phyloP scores from a whole-genome alignment of 768 basidiomycete species.

The Mycena amicta region DNA sequence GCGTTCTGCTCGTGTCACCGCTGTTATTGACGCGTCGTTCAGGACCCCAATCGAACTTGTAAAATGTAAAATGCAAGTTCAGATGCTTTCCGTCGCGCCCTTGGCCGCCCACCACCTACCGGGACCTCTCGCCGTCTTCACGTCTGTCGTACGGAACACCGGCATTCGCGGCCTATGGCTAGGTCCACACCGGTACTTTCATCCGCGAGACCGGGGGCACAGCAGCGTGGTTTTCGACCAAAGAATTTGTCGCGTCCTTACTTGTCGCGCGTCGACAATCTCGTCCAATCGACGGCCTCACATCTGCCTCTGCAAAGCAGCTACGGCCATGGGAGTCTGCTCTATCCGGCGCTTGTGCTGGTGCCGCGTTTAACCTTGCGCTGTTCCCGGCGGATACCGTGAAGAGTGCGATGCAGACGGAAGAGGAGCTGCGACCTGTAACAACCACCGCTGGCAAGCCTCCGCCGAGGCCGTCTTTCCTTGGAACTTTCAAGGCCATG shows the following conservation, averaged over 20 bases:
- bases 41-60: slow-evolving; percentile 88
- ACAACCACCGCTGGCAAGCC: slow-evolving; percentile 18
- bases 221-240: slow-evolving; percentile 85
- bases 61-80: slow-evolving; percentile 93
- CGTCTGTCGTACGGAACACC: slow-evolving; percentile 50
- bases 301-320: slow-evolving; percentile 23
- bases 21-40: no score
- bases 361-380: slow-evolving; percentile 75
- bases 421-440: slow-evolving; percentile 72
- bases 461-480: slow-evolving; percentile 47
- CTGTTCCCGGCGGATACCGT: slow-evolving; percentile 91
- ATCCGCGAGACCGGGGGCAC: slow-evolving; percentile 87
- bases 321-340: slow-evolving; percentile 75
- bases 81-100: slow-evolving; percentile 56
- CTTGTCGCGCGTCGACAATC: slow-evolving; percentile 55
- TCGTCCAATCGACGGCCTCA: slow-evolving; percentile 15
- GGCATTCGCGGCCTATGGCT: slow-evolving; percentile 81
- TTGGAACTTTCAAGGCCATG: slow-evolving; percentile 65
- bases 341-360: slow-evolving; percentile 76
- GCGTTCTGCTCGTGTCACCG: no score
- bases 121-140: slow-evolving; percentile 70
- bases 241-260: slow-evolving; percentile 69
- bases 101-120: slow-evolving; percentile 42
- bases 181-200: slow-evolving; percentile 83
- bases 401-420: slow-evolving; percentile 90